Evolutionary conservation across 192 early-diverging fungal genomes (phyloP).

Genomic region (Pilaira anomala): DNA sequence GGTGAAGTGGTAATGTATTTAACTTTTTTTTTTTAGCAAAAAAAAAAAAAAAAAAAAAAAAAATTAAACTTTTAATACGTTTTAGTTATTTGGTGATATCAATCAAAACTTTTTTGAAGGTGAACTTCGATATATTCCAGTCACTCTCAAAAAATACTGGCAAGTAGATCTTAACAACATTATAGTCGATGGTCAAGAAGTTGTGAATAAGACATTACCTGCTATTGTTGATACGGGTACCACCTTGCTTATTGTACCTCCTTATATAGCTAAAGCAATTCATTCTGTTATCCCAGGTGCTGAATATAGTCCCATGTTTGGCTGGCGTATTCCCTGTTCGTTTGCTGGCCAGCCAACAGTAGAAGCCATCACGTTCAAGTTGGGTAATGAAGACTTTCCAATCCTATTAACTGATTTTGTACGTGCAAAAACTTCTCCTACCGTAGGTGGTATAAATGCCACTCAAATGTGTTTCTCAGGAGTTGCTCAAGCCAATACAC

Average conservation of each 20-base stretch:
- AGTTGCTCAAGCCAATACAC: conserved; percentile 21
- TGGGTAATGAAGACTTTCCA: conserved; percentile 26
- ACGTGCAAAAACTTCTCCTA: conserved; percentile 24
- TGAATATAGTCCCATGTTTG: conserved; percentile 6
- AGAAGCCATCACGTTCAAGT: conserved; percentile 21
- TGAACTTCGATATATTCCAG: conserved; percentile 49
- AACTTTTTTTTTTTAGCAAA: too few species aligned
- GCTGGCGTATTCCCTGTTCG: conserved; percentile 45
- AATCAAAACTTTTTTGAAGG: conserved; percentile 51
- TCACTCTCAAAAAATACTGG: conserved; percentile 61
- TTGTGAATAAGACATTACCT: neutral
- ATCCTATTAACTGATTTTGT: conserved; percentile 34
- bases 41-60: neutral
- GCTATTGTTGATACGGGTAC: conserved; percentile 61
- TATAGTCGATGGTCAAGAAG: conserved; percentile 27
- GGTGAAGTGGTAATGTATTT: conserved; percentile 37
- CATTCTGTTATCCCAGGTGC: conserved; percentile 44
- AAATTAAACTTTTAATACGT: conserved; percentile 1
- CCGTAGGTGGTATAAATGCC: neutral
- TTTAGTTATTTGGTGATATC: conserved; percentile 46
- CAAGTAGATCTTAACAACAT: conserved; percentile 38
- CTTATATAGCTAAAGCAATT: conserved; percentile 30
- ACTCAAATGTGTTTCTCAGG: conserved; percentile 29
- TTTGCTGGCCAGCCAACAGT: neutral
- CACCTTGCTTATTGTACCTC: conserved; percentile 47